These are phyloP conservation scores for Ascoidea asiatica DNA, from an alignment of 805 yeast genomes.

Conservation along the genomic window DNA sequence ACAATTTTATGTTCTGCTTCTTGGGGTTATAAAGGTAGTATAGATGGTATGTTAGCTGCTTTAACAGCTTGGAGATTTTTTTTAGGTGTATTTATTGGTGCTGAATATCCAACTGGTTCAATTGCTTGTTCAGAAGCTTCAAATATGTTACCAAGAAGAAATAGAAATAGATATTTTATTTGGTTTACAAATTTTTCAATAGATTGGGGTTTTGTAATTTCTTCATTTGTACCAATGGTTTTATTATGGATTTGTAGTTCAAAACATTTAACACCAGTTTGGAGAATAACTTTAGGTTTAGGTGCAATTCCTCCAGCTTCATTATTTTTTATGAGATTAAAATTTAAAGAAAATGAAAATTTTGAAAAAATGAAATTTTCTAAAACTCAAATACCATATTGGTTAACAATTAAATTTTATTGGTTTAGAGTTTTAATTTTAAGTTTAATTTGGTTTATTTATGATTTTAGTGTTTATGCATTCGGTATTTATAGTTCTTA, in stretches of 20 bases:
- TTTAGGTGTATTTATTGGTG: constrained; percentile 86
- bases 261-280: constrained; percentile 62
- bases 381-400: constrained; percentile 48
- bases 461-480: constrained; percentile 80
- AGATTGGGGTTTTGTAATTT: constrained; percentile 72
- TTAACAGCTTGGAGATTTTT: constrained; percentile 76
- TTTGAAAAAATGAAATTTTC: constrained; percentile 63
- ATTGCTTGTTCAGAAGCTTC: constrained; percentile 91
- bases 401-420: constrained; percentile 61
- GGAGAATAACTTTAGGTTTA: constrained; percentile 84
- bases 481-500: constrained; percentile 74
- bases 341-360: constrained; percentile 59
- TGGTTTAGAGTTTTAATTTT: constrained; percentile 68
- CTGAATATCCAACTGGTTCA: constrained; percentile 89
- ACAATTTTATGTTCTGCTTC: constrained; percentile 72
- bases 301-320: constrained; percentile 84
- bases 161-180: constrained; percentile 77
- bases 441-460: constrained; percentile 77
- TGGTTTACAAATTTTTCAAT: constrained; percentile 86
- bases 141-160: constrained; percentile 61
- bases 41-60: constrained; percentile 72
- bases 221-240: constrained; percentile 80
- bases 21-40: constrained; percentile 65
- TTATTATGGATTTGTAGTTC: constrained; percentile 69
- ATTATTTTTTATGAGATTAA: constrained; percentile 64